Conservation (phyloP, 495 filamentous ascomycete species). For the Cetradonia linearis region DNA sequence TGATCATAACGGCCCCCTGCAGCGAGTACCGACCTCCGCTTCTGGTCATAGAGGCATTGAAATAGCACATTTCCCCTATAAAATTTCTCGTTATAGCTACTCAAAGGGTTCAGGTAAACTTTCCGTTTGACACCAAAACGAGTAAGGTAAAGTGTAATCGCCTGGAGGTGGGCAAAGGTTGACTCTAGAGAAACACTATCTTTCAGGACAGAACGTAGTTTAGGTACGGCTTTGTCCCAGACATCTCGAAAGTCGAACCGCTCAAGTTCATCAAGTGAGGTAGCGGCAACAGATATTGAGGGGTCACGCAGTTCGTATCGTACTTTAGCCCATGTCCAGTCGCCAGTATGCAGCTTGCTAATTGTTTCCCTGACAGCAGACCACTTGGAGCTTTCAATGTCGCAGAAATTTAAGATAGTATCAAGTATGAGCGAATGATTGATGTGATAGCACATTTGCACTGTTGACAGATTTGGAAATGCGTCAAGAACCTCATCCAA, state of each 20-base stretch:
- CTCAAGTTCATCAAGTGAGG: slow-evolving; percentile 81
- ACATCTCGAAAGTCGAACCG: slow-evolving; percentile 74
- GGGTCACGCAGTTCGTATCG: slow-evolving; percentile 72
- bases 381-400: slow-evolving; percentile 58
- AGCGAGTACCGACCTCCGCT: slow-evolving; percentile 75
- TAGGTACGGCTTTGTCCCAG: slow-evolving; percentile 33
- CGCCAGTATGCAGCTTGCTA: slow-evolving; percentile 77
- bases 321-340: slow-evolving; percentile 77
- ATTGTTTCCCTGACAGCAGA: slow-evolving; percentile 69
- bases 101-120: slow-evolving; percentile 74
- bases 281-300: slow-evolving; percentile 71
- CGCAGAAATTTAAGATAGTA: slow-evolving; percentile 77
- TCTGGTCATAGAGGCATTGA: slow-evolving; percentile 81
- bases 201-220: slow-evolving; percentile 24
- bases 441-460: slow-evolving; percentile 80
- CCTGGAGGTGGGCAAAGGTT: slow-evolving; percentile 66
- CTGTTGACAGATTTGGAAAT: slow-evolving; percentile 61
- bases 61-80: slow-evolving; percentile 83
- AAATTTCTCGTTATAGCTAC: slow-evolving; percentile 86
- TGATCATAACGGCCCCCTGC: slow-evolving; percentile 90
- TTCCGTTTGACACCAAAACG: slow-evolving; percentile 65
- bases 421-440: slow-evolving; percentile 82
- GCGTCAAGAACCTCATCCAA: slow-evolving; percentile 79
- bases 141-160: slow-evolving; percentile 64
- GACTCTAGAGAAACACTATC: slow-evolving; percentile 59